Evolutionary conservation across 2,329 filamentous ascomycete genomes (phyloP).

Genomic region (Orbilia blumenaviensis): DNA sequence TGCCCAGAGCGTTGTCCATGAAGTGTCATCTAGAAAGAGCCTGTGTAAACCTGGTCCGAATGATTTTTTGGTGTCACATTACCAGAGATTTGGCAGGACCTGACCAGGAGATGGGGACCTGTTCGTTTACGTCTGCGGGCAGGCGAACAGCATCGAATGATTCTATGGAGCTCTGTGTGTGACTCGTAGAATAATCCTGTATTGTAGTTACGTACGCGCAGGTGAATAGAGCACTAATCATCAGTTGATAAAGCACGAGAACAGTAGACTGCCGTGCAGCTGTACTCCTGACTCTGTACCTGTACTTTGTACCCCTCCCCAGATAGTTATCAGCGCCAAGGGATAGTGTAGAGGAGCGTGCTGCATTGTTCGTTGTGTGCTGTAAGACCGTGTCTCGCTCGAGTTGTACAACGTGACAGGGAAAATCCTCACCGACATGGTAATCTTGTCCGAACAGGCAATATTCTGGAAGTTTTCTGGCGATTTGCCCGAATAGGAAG

Average conservation of each 20-base stretch:
- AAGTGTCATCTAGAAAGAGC: slow-evolving; percentile 41
- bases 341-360: not conserved
- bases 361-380: slow-evolving; percentile 35
- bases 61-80: slow-evolving; percentile 50
- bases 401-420: slow-evolving; percentile 33
- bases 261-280: not conserved
- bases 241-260: slow-evolving; percentile 7
- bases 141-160: not conserved
- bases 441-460: slow-evolving; percentile 3
- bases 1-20: slow-evolving; percentile 14
- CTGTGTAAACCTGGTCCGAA: slow-evolving; percentile 42
- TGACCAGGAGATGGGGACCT: slow-evolving; percentile 1
- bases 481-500: slow-evolving; percentile 29
- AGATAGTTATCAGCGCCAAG: slow-evolving; percentile 4
- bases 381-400: slow-evolving; percentile 42
- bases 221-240: not conserved
- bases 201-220: not conserved
- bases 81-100: slow-evolving; percentile 34
- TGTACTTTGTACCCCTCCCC: slow-evolving; percentile 23
- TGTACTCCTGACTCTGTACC: slow-evolving; percentile 26
- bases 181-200: not conserved
- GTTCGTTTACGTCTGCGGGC: slow-evolving; percentile 3
- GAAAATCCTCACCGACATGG: slow-evolving; percentile 16
- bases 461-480: slow-evolving; percentile 41
- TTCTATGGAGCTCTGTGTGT: slow-evolving; percentile 19